Evolutionary conservation across 768 basidiomycete genomes (phyloP).

Genomic region (Leccinellum rugosiceps): DNA sequence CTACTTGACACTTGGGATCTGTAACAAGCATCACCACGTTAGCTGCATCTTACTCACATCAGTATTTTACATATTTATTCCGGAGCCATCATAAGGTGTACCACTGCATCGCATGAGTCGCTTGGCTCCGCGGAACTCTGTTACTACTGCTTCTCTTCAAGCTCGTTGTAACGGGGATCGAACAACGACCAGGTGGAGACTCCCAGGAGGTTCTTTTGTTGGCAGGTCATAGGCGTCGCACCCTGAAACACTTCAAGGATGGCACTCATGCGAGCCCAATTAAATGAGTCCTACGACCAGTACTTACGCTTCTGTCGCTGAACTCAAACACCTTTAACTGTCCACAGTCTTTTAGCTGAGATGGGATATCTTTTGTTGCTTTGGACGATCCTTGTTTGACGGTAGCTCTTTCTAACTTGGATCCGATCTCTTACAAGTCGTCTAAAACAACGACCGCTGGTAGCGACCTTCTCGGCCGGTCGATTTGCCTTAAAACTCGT

Average conservation of each 20-base stretch:
- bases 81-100: too few species aligned
- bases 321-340: neutral
- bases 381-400: neutral
- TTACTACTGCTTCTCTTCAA: neutral
- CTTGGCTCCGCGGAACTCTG: neutral
- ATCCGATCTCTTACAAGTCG: neutral
- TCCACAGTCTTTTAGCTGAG: neutral
- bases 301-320: neutral
- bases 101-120: too few species aligned
- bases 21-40: slow-evolving; percentile 12
- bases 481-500: neutral
- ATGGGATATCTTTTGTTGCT: neutral
- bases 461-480: neutral
- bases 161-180: neutral
- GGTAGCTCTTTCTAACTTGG: slow-evolving; percentile 1
- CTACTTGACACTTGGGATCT: slow-evolving; percentile 10
- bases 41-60: slow-evolving; percentile 21
- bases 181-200: neutral
- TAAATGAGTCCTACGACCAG: neutral
- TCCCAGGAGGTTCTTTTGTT: neutral
- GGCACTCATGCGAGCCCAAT: neutral
- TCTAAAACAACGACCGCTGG: neutral
- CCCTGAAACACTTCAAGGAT: neutral
- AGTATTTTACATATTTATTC: slow-evolving; percentile 26
- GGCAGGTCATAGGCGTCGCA: neutral